Conservation (phyloP, 768 basidiomycete species). For the Psilocybe subaeruginosa region DNA sequence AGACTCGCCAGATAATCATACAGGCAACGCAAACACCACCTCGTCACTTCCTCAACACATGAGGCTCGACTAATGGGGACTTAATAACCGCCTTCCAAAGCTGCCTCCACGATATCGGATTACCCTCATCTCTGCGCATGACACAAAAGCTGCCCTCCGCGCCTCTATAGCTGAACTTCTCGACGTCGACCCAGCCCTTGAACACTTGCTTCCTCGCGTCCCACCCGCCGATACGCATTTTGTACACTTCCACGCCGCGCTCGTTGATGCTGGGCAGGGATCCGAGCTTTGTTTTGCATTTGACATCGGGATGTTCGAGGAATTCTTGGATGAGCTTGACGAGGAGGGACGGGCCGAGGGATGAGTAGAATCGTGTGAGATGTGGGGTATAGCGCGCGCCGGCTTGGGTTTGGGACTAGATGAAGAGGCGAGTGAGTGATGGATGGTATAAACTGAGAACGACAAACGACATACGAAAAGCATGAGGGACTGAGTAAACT, state of each 20-base stretch:
- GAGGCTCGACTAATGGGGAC: slow-evolving; percentile 54
- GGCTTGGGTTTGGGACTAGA: slow-evolving; percentile 80
- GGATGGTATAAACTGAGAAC: neutral
- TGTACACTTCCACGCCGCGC: slow-evolving; percentile 26
- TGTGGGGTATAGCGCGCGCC: slow-evolving; percentile 75
- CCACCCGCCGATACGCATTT: slow-evolving; percentile 67
- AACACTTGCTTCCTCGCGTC: slow-evolving; percentile 66
- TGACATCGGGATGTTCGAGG: slow-evolving; percentile 46
- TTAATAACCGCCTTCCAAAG: slow-evolving; percentile 70
- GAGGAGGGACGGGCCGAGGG: slow-evolving; percentile 54
- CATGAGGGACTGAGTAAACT: slow-evolving; percentile 81
- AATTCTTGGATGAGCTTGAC: slow-evolving; percentile 56
- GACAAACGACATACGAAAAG: slow-evolving; percentile 67
- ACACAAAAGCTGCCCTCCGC: slow-evolving; percentile 65
- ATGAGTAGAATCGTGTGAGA: slow-evolving; percentile 82
- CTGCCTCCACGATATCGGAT: slow-evolving; percentile 77
- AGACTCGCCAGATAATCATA: neutral
- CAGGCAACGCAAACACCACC: neutral
- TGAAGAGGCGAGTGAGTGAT: neutral
- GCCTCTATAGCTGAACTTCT: slow-evolving; percentile 55
- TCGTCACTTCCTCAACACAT: slow-evolving; percentile 48
- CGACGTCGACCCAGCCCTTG: slow-evolving; percentile 78
- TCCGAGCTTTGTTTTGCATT: slow-evolving; percentile 39
- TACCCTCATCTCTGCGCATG: slow-evolving; percentile 76
- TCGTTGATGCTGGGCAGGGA: slow-evolving; percentile 9